Evolutionary conservation across 1,139 yeast genomes (phyloP), one percentile per base, ranked within the genome.

Genomic region (Yamadazyma spencermartinsiae): DNA sequence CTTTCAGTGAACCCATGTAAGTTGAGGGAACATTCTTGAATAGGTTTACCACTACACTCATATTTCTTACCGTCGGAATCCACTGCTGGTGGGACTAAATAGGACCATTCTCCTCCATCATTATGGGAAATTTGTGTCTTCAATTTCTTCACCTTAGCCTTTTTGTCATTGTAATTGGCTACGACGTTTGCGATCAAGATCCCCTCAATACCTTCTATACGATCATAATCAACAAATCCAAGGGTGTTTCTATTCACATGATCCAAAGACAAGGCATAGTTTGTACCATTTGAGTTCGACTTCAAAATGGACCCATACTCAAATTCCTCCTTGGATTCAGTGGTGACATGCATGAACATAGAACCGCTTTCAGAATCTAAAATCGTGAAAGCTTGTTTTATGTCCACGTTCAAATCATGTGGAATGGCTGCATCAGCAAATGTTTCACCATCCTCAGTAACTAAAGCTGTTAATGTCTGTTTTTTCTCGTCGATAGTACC

Each of bases 211-310:
- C 89, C 88, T 49, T 82, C 83, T 52, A 89, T 73, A 46, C 85
- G 79, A 55, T 92, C 98, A 61, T 80, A 92, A 60, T 92, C 99
- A 38, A 87, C 97, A 61, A 61, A 89, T 0, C 98, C 98, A 5
- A 51, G 50, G 4, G 50, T 50, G 47, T 88, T 78, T 52, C 98
- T 72, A 58, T 90, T 92, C 7, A 89, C 97, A 42, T 75, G 60
- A n/a, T 76, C 77, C 47, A 86, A 71, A 1, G 92, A 68, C 21
- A 81, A 66, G 2, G 86, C 92, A 57, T 86, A 90, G n/a, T 86
- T 79, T 0, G 98, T 89, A 44, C 99, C 99, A 52, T 90, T 88
- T n/a, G 87, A 86, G 56, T 92, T 90, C 1, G 96, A 87, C 55
- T 92, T 92, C 52, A 92, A 69, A n/a, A 94, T 68, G 0, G 88